phyloP scores from a whole-genome alignment of 352 stramenopile species.

The Aphanomyces stellatus region DNA sequence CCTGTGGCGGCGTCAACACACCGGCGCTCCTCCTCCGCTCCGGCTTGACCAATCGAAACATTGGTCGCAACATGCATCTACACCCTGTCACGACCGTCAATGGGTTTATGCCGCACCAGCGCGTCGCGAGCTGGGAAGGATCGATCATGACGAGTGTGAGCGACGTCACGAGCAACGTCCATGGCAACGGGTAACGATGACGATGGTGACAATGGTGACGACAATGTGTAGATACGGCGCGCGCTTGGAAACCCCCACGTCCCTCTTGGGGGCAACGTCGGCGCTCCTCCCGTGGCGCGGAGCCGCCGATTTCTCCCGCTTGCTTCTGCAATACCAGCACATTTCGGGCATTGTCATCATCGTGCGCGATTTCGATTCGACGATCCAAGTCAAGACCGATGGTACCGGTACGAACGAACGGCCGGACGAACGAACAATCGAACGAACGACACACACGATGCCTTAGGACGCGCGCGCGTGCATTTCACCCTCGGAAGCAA shows the following conservation, averaged over 20 bases:
- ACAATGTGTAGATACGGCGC: constrained; percentile 21
- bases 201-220: not conserved
- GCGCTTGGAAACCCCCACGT: constrained; percentile 24
- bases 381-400: constrained; percentile 11
- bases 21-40: constrained; percentile 26
- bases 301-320: not conserved
- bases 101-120: constrained; percentile 19
- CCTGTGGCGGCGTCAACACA: constrained; percentile 23
- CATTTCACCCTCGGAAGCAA: constrained; percentile 20
- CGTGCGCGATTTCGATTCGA: constrained; percentile 9
- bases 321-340: constrained; percentile 7
- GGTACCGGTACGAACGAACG: not conserved
- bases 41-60: constrained; percentile 26
- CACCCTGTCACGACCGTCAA: constrained; percentile 24
- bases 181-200: constrained; percentile 18
- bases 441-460: no score
- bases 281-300: constrained; percentile 10
- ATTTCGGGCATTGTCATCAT: constrained; percentile 1
- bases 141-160: constrained; percentile 28
- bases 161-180: constrained; percentile 17
- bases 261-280: constrained; percentile 18
- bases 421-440: no score
- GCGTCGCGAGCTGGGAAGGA: constrained; percentile 22
- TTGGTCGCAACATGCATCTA: constrained; percentile 25
- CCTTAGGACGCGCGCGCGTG: constrained; percentile 13